Evolutionary conservation across 257 asterid genomes (phyloP), one percentile per base, ranked within the genome.

Genomic region (Nicotiana obtusifolia): DNA sequence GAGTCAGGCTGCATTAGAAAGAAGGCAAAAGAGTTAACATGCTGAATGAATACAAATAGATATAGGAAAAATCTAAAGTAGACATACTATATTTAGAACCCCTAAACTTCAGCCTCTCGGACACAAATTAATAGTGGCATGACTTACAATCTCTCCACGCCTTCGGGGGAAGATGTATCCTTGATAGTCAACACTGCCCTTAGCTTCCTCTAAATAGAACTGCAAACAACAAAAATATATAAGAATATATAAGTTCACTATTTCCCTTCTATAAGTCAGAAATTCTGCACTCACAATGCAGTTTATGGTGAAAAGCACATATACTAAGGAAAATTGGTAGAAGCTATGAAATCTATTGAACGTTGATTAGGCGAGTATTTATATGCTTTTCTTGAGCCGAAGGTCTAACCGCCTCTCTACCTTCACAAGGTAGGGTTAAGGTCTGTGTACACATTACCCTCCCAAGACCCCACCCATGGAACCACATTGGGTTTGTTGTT

Each of bases 161-260:
- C 99, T 92, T 86, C 97, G 91, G 31, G 99, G 99, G 84, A 95
- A 89, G 33, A 95, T 90, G 67, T 93, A 93, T 19, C 99, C 99
- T 87, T 95, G 99, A 88, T 95, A 95, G 85, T 95, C 91, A 76
- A 95, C 99, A 71, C 89, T 89, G 28, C 98, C 97, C 86, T 95
- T 95, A 69, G 92, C 89, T 91, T 95, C 99, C 86, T 95, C 99
- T 22, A 95, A 81, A 88, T 93, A 95, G 86, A 95, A 95, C 99
- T 95, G 91, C 86, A 76, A n/a, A 88, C 76, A 0, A 80, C 28
- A 65, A 49, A 26, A 49, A 49, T 59, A 16, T 4, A 0, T 77
- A 82, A 35, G 26, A 75, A 16, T 65, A 80, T 54, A 22, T 60
- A 35, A 8, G 17, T 9, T 66, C 57, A n/a, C 8, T 47, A 75